Conservation (phyloP, 345 rosid species). For the Noccaea bulbosa region DNA sequence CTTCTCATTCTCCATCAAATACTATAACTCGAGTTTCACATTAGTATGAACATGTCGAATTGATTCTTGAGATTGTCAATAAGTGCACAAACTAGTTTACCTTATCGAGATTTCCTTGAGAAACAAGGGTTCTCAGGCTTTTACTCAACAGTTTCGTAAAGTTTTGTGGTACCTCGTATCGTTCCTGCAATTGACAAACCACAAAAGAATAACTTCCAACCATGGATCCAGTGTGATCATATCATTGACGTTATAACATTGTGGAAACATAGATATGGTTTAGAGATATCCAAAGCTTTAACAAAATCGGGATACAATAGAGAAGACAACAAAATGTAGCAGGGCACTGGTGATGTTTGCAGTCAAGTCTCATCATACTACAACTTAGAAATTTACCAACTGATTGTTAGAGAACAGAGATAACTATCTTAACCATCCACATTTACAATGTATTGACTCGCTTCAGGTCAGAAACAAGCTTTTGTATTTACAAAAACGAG, state of each 20-base stretch:
- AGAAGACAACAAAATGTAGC: not conserved
- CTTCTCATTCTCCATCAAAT: too few species aligned
- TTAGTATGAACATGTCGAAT: not conserved
- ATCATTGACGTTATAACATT: not conserved
- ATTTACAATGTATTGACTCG: not conserved
- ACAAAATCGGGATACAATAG: not conserved
- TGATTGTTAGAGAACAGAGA: not conserved
- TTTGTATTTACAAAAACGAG: not conserved
- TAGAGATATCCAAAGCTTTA: not conserved
- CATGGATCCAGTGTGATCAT: not conserved
- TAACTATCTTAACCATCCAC: too few species aligned
- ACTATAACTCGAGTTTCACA: not conserved
- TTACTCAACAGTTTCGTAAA: constrained; percentile 59
- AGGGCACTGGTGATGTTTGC: not conserved
- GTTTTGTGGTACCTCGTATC: constrained; percentile 60
- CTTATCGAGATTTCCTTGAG: constrained; percentile 67
- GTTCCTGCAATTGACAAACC: constrained; percentile 56
- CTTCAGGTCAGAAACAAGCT: not conserved
- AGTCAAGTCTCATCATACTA: too few species aligned
- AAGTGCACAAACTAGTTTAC: constrained; percentile 40
- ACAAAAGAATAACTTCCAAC: not conserved
- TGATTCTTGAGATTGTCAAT: not conserved
- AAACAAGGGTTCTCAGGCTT: constrained; percentile 63
- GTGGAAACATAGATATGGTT: not conserved
- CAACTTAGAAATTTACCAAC: too few species aligned